Evolutionary conservation across 257 asterid species (phyloP).

Genomic region (Solanum chilense): DNA sequence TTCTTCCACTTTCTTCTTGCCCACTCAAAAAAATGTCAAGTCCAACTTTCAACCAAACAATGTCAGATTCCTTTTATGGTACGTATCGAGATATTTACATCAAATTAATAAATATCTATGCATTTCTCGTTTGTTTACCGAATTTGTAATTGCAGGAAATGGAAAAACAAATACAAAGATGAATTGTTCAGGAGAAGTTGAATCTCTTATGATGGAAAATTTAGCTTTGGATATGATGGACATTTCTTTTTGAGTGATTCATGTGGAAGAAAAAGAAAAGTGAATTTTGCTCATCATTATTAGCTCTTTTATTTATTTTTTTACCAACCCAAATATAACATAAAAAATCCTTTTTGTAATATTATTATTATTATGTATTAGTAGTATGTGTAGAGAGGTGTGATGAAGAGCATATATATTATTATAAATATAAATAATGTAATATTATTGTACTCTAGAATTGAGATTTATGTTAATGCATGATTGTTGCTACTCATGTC

Average conservation of each 20-base stretch:
- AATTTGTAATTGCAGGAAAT: not conserved
- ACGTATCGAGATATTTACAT: not conserved
- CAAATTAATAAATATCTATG: not conserved
- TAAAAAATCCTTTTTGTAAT: not conserved
- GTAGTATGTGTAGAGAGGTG: not conserved
- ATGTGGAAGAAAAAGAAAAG: not conserved
- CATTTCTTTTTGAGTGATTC: constrained; percentile 25
- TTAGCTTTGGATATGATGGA: constrained; percentile 56
- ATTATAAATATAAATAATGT: not conserved
- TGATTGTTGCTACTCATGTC: not conserved
- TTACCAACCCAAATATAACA: not conserved
- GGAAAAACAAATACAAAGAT: not conserved
- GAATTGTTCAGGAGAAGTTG: constrained; percentile 45
- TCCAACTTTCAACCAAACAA: constrained; percentile 3
- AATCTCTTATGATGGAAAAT: constrained; percentile 64
- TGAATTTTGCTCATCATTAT: not conserved
- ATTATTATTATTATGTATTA: not conserved
- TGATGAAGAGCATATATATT: not conserved
- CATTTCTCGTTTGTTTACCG: too few relatives aligned
- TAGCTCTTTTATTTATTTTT: not conserved
- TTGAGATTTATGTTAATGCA: not conserved
- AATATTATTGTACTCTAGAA: not conserved
- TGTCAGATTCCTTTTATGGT: constrained; percentile 19
- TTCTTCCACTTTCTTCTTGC: constrained; percentile 63
- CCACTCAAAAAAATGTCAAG: constrained; percentile 22